A percentile compares a stretch with the other conserved stretches of the same genome.
These are phyloP conservation scores for Penicillium polonicum DNA, from an alignment of 2,329 filamentous ascomycete genomes.

Conservation along the genomic window DNA sequence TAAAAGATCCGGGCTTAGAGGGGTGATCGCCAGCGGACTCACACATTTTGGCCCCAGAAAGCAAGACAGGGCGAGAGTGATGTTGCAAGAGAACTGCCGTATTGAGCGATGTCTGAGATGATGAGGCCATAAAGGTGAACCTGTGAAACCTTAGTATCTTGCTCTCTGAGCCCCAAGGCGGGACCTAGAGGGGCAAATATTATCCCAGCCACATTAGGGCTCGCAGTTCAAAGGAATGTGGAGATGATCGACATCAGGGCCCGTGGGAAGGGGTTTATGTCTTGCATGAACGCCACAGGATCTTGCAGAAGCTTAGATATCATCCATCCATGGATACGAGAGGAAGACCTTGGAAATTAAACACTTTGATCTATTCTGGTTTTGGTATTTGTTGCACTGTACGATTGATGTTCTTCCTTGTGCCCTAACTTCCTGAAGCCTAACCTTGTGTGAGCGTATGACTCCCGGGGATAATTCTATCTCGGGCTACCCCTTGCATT, in stretches of 20 bases:
- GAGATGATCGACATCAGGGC: conserved; percentile 17
- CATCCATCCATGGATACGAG: neutral
- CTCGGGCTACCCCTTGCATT: conserved; percentile 22
- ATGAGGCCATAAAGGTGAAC: neutral
- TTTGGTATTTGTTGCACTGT: neutral
- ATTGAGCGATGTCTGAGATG: conserved; percentile 5
- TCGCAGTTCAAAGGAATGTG: conserved; percentile 2
- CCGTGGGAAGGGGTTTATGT: conserved; percentile 18
- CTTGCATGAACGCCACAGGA: conserved; percentile 17
- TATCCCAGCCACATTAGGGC: conserved; percentile 19
- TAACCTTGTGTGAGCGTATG: conserved; percentile 12
- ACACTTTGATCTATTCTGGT: neutral
- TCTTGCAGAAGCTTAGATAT: conserved; percentile 5
- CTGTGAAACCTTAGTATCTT: conserved; percentile 4
- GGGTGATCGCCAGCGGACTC: neutral
- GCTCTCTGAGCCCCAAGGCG: neutral
- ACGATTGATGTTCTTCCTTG: conserved; percentile 1
- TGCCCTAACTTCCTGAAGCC: neutral
- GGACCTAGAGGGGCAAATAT: conserved; percentile 15
- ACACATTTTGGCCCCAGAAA: neutral
- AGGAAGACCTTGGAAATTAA: neutral
- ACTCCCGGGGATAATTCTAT: neutral
- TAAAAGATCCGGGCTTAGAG: neutral
- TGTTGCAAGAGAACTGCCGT: neutral
- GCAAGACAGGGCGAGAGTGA: neutral